Evolutionary conservation across 2,329 filamentous ascomycete genomes (phyloP).

Genomic region (Talaromyces sp.): DNA sequence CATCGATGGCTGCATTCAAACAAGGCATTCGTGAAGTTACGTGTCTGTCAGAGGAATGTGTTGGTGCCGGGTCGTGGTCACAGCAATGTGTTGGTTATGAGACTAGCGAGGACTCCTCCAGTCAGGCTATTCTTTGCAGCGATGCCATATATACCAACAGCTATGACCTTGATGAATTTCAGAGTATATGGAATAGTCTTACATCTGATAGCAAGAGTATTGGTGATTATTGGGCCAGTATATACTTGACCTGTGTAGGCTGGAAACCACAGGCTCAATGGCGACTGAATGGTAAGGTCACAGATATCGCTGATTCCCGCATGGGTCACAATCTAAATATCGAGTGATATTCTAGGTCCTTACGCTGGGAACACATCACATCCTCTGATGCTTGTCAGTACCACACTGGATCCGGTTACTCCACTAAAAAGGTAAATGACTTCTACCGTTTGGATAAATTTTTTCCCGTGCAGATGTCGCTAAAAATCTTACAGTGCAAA

Average conservation of each 20-base stretch:
- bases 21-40: conserved; percentile 24
- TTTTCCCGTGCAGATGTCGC: too few species aligned
- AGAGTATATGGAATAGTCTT: conserved; percentile 24
- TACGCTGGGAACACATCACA: conserved; percentile 20
- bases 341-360: conserved; percentile 12
- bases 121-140: conserved; percentile 31
- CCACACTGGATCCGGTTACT: conserved; percentile 20
- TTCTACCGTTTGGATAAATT: neutral
- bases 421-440: conserved; percentile 14
- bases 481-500: conserved; percentile 18
- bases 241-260: conserved; percentile 36
- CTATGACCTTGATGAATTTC: conserved; percentile 23
- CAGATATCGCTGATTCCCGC: neutral
- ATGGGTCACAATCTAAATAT: neutral
- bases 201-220: conserved; percentile 27
- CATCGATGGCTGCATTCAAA: conserved; percentile 32
- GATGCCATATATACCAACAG: conserved; percentile 29
- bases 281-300: conserved; percentile 32
- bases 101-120: conserved; percentile 30
- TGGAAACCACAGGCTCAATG: conserved; percentile 37
- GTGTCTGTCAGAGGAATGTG: conserved; percentile 30
- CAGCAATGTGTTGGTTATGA: conserved; percentile 26
- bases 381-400: conserved; percentile 22
- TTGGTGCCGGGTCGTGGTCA: conserved; percentile 32
- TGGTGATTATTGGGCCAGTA: conserved; percentile 39